Base-by-base conservation (phyloP, 1,284 basidiomycete species). In the Gymnopus androsaceus region DNA sequence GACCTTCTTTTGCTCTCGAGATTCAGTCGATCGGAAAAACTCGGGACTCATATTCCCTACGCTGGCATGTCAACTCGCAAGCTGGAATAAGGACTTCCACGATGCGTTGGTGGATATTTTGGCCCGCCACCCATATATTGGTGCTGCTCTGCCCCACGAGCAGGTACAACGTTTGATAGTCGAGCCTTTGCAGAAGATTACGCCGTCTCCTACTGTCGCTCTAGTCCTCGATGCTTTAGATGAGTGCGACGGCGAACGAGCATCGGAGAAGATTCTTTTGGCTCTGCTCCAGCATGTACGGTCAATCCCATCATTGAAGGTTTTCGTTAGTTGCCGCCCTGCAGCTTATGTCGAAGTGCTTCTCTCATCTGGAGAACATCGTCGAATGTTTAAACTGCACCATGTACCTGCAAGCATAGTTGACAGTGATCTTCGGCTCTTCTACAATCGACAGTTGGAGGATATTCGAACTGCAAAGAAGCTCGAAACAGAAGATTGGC, bases 301-400 rank as follows among this genome's bases (percentile, higher is more conserved):
- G 17, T 37, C 21, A 23, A 25, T 17, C 37, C 34, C 47, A 6
- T 49, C 47, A 15, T 21, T 49, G 9, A 49, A 49, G 25, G 33
- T 50, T 5, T 38, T 37, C 11, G 48, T 50, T 28, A 50, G 48
- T 21, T 50, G 36, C 34, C 48, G 48, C 11, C 48, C 48, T 37
- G 36, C 48, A n/a, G 48, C 48, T 12, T 50, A 50, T 27, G 48
- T 50, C 17, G 48, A 50, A 38, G 25, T 21, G 6, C 36, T 50
- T 40, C 34, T 50, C 21, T 50, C 25, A 8, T 37, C 34, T 23
- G 48, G 48, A 25, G 48, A 23, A 14, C 47, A 38, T 19, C 48
- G 48, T 38, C 36, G 48, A 7, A 50, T 50, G 48, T 30, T 50
- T 17, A 50, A 50, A 38, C n/a, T 50, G n/a, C 48, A 50, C 30